A percentile compares a stretch with the other conserved stretches of the same genome.
Evolutionary conservation across 2,329 filamentous ascomycete species (phyloP).

Genomic region (Exophiala bonariae): DNA sequence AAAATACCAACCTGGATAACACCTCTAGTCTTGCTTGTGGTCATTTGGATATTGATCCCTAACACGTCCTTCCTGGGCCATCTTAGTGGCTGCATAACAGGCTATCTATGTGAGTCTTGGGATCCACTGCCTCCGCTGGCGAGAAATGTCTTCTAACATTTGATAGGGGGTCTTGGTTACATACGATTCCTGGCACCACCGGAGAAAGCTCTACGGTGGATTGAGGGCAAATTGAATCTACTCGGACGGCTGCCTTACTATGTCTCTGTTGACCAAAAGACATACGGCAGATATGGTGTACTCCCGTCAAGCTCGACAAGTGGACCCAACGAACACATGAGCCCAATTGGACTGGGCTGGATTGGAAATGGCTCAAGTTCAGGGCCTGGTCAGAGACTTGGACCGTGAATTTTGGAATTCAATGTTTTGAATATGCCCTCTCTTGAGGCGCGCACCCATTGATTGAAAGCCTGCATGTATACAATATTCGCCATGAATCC

Average conservation of each 20-base stretch:
- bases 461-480: no score
- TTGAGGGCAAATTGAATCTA: constrained; percentile 85
- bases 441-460: no score
- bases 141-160: not conserved
- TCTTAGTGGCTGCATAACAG: constrained; percentile 76
- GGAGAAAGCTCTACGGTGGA: constrained; percentile 81
- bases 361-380: constrained; percentile 48
- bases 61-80: constrained; percentile 84
- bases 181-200: constrained; percentile 87
- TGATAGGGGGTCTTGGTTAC: constrained; percentile 76
- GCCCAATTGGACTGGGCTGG: constrained; percentile 55
- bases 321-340: constrained; percentile 33
- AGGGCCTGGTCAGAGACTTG: constrained; percentile 52
- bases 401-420: constrained; percentile 55
- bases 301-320: constrained; percentile 59
- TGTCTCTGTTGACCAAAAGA: constrained; percentile 93
- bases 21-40: constrained; percentile 73
- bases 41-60: constrained; percentile 75
- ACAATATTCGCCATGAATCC: no score
- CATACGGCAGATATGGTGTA: constrained; percentile 87
- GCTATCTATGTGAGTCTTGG: constrained; percentile 74
- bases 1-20: constrained; percentile 91
- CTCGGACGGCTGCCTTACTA: constrained; percentile 84
- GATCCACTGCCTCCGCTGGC: constrained; percentile 3
- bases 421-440: not conserved